Conservation (phyloP, 495 filamentous ascomycete species). For the Xylaria longipes region DNA sequence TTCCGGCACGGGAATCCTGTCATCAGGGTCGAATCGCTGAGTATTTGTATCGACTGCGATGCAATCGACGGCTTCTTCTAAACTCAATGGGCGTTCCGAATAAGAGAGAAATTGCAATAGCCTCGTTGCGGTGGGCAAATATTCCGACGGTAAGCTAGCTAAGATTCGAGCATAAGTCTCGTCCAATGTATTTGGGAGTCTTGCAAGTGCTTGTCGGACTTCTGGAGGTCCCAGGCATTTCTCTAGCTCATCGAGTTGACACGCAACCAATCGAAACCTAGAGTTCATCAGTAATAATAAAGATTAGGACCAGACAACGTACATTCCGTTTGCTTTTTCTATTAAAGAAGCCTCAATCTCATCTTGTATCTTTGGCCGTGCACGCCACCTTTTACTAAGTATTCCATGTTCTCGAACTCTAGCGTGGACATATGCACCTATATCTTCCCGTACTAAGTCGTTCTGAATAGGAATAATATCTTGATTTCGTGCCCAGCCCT, state of each 20-base stretch:
- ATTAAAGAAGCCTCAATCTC: neutral
- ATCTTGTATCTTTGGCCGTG: neutral
- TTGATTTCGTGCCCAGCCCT: neutral
- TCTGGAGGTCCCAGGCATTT: neutral
- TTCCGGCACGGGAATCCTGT: neutral
- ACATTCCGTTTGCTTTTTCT: conserved; percentile 11
- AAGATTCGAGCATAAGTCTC: conserved; percentile 9
- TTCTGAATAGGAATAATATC: conserved; percentile 2
- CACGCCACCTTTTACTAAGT: neutral
- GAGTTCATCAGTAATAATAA: neutral
- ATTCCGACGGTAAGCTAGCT: neutral
- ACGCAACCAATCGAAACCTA: conserved; percentile 20
- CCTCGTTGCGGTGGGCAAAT: neutral
- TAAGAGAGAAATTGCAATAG: conserved; percentile 6
- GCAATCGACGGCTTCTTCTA: neutral
- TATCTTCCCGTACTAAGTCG: neutral
- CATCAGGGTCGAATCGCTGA: neutral
- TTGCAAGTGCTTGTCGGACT: neutral
- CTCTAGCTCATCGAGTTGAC: conserved; percentile 17
- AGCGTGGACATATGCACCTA: neutral
- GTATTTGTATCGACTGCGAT: neutral
- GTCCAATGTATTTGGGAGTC: conserved; percentile 2
- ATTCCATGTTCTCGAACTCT: neutral
- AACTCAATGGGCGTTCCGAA: neutral
- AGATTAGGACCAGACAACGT: neutral